These are phyloP conservation scores for Solanum infundibuliforme DNA, from an alignment of 257 asterid species.

Conservation along the genomic window DNA sequence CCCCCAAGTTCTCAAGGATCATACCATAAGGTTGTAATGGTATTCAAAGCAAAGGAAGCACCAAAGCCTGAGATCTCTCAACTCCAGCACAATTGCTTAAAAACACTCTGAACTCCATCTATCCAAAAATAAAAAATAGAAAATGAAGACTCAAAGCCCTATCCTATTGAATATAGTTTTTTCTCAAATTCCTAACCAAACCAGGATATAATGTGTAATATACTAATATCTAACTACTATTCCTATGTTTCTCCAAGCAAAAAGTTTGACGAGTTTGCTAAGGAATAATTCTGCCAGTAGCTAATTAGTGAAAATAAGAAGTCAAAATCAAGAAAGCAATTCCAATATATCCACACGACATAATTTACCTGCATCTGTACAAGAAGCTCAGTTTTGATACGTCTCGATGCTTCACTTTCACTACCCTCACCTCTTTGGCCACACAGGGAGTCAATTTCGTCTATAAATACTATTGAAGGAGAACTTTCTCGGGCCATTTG, in stretches of 20 bases:
- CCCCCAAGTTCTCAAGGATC: background rate
- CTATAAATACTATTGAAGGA: constrained; percentile 60
- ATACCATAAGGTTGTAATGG: background rate
- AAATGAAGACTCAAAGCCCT: background rate
- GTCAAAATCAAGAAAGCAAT: background rate
- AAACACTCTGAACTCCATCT: background rate
- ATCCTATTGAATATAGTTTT: background rate
- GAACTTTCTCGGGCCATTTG: constrained; percentile 85
- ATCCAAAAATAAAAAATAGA: background rate
- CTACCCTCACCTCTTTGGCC: constrained; percentile 80
- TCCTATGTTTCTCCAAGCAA: background rate
- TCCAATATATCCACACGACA: background rate
- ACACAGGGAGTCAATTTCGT: constrained; percentile 71
- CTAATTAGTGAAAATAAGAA: background rate
- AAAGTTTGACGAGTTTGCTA: background rate
- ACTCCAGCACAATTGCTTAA: background rate
- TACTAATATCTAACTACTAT: background rate
- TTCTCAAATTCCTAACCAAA: background rate
- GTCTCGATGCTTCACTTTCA: constrained; percentile 83
- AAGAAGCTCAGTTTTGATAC: constrained; percentile 70
- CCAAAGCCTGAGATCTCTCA: background rate
- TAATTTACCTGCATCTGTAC: constrained; percentile 78
- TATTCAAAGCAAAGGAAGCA: background rate
- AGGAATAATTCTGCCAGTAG: background rate
- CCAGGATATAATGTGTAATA: background rate